These are phyloP conservation scores for Metschnikowia corniflorae DNA, from an alignment of 805 yeast species.

Conservation along the genomic window DNA sequence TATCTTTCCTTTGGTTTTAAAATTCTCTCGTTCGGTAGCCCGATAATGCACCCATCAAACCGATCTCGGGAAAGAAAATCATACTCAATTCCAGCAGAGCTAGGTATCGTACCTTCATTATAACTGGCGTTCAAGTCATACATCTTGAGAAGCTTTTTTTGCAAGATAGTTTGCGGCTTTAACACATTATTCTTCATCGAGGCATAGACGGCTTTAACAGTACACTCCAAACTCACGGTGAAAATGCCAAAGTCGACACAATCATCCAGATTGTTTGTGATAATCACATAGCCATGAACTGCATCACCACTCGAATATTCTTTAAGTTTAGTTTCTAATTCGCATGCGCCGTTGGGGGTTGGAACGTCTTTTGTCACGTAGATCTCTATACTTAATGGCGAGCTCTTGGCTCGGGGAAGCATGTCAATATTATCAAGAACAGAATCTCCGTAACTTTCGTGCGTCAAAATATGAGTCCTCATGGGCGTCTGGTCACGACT, in stretches of 20 bases:
- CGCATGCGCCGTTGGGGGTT: constrained; percentile 36
- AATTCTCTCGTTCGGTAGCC: constrained; percentile 47
- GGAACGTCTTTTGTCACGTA: constrained; percentile 53
- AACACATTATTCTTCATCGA: constrained; percentile 20
- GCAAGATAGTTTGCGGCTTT: constrained; percentile 29
- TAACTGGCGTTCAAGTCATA: constrained; percentile 58
- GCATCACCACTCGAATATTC: constrained; percentile 41
- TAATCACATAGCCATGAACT: constrained; percentile 44
- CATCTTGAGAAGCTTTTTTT: constrained; percentile 56
- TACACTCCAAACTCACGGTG: constrained; percentile 31
- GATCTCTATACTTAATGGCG: constrained; percentile 48
- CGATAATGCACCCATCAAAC: constrained; percentile 46
- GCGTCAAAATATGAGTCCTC: constrained; percentile 10
- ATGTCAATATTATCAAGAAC: constrained; percentile 50
- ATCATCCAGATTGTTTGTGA: constrained; percentile 44
- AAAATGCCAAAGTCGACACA: constrained; percentile 44
- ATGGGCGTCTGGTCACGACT: constrained; percentile 4
- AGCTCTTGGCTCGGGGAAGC: constrained; percentile 37
- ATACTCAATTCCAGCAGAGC: constrained; percentile 48
- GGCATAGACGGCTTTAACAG: constrained; percentile 28
- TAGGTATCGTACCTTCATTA: constrained; percentile 47
- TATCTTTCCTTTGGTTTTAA: constrained; percentile 48
- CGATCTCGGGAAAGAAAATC: constrained; percentile 42
- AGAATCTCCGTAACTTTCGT: constrained; percentile 38
- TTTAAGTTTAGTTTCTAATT: constrained; percentile 43